Conservation (phyloP, 2,329 filamentous ascomycete species). For the Pestalotiopsis sp. region DNA sequence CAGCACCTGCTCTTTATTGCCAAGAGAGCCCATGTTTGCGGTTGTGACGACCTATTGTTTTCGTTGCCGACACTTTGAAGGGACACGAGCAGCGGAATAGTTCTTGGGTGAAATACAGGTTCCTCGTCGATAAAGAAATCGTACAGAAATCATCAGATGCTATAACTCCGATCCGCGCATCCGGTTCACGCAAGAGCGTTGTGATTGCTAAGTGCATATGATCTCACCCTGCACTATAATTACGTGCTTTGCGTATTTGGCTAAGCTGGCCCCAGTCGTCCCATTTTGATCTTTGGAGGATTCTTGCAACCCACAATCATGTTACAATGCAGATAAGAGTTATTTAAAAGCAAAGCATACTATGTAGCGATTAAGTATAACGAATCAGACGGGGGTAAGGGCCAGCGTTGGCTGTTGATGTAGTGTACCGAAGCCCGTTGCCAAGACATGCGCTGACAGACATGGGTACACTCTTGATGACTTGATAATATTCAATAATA, state of each 20-base stretch:
- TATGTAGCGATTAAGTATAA: too few relatives aligned
- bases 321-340: too few relatives aligned
- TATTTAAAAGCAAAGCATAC: too few relatives aligned
- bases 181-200: neutral
- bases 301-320: too few relatives aligned
- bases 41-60: neutral
- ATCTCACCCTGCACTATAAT: neutral
- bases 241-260: slow-evolving; percentile 7
- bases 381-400: too few relatives aligned
- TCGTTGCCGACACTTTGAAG: neutral
- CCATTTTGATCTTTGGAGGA: neutral
- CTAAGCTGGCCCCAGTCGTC: neutral
- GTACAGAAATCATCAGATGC: neutral
- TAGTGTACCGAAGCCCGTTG: too few relatives aligned
- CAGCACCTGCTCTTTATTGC: slow-evolving; percentile 10
- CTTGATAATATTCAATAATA: neutral
- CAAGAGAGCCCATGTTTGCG: slow-evolving; percentile 21
- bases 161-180: neutral
- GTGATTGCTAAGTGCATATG: slow-evolving; percentile 1
- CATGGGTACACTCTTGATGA: neutral
- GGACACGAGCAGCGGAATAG: neutral
- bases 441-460: too few relatives aligned
- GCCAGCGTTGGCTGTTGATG: too few relatives aligned
- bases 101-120: neutral
- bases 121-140: neutral